Evolutionary conservation across 495 filamentous ascomycete genomes (phyloP).

Genomic region (Parachaetomium inaequale): DNA sequence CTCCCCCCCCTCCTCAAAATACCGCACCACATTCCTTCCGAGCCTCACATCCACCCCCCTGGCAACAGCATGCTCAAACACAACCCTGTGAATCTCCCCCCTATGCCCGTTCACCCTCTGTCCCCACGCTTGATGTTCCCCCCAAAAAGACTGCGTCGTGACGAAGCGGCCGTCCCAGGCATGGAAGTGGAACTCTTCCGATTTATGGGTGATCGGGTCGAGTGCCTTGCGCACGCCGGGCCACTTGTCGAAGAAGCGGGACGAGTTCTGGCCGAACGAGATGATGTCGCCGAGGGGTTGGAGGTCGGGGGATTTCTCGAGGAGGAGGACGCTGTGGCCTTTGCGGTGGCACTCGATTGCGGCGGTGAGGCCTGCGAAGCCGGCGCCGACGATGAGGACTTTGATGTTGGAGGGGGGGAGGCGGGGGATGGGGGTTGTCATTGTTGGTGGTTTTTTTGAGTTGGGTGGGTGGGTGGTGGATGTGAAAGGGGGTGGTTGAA

Average conservation of each 20-base stretch:
- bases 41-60: conserved; percentile 55
- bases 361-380: conserved; percentile 59
- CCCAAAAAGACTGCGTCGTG: conserved; percentile 29
- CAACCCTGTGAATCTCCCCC: conserved; percentile 58
- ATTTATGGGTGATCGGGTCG: conserved; percentile 18
- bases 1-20: conserved; percentile 46
- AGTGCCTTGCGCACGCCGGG: background rate
- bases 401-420: conserved; percentile 44
- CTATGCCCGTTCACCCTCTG: conserved; percentile 56
- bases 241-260: conserved; percentile 12
- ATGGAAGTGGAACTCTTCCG: conserved; percentile 31
- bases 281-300: conserved; percentile 50
- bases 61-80: conserved; percentile 52
- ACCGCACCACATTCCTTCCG: conserved; percentile 53
- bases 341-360: conserved; percentile 55
- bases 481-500: background rate
- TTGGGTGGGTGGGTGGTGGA: background rate
- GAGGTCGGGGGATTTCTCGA: conserved; percentile 38
- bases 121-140: conserved; percentile 29
- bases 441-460: background rate
- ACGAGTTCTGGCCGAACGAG: conserved; percentile 49
- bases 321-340: conserved; percentile 30
- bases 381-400: conserved; percentile 57
- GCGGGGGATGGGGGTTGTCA: conserved; percentile 17
- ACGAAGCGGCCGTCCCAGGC: conserved; percentile 24